These are phyloP conservation scores for Kazachstania martiniae DNA, from an alignment of 805 yeast species.

Conservation along the genomic window DNA sequence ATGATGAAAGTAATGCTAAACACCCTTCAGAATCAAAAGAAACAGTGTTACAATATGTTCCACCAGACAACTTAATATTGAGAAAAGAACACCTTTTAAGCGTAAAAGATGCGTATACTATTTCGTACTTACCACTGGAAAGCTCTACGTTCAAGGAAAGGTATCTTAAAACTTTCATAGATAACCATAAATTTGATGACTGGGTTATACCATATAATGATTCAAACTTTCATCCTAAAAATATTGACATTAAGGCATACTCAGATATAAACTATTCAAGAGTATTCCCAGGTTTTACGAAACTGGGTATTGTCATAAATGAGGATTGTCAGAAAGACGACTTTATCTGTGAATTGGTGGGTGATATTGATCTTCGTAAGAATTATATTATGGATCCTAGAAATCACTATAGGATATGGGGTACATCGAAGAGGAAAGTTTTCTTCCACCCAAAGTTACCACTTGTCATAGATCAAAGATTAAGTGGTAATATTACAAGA, in stretches of 20 bases:
- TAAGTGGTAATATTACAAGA: slow-evolving; percentile 72
- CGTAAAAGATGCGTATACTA: slow-evolving; percentile 29
- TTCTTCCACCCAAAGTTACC: slow-evolving; percentile 46
- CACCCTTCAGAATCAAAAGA: not conserved
- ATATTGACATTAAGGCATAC: slow-evolving; percentile 40
- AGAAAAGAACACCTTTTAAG: slow-evolving; percentile 26
- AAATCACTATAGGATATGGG: slow-evolving; percentile 73
- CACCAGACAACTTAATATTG: slow-evolving; percentile 15
- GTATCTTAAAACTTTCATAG: slow-evolving; percentile 32
- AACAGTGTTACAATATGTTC: not conserved
- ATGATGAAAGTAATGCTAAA: slow-evolving; percentile 7
- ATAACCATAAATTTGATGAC: slow-evolving; percentile 36
- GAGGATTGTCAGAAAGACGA: slow-evolving; percentile 35
- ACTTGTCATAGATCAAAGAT: slow-evolving; percentile 67
- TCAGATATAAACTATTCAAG: slow-evolving; percentile 43
- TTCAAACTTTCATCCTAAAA: slow-evolving; percentile 20
- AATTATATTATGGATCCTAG: slow-evolving; percentile 53
- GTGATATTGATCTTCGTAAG: slow-evolving; percentile 57
- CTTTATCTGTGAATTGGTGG: slow-evolving; percentile 52
- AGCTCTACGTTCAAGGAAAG: slow-evolving; percentile 34
- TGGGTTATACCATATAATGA: slow-evolving; percentile 9
- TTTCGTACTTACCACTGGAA: slow-evolving; percentile 26
- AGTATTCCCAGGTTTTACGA: slow-evolving; percentile 67
- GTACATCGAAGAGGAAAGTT: slow-evolving; percentile 52
- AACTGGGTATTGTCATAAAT: slow-evolving; percentile 48